Evolutionary conservation across 1,139 yeast species (phyloP).

Genomic region (Pichiaceae sp.): DNA sequence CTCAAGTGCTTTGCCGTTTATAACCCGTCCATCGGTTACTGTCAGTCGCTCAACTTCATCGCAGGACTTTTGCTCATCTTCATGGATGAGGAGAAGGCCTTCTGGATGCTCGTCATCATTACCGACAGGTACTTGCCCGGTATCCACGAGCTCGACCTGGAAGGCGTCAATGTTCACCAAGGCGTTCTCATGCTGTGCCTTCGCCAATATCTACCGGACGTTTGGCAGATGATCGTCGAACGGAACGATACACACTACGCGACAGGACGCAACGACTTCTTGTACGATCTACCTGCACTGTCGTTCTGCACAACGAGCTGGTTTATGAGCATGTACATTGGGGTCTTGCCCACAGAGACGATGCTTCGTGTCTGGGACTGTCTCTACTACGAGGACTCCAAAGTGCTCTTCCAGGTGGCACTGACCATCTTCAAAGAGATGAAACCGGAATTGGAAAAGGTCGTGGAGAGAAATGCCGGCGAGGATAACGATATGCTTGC

Average conservation of each 20-base stretch:
- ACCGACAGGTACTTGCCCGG: conserved; percentile 85
- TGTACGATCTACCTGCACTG: conserved; percentile 77
- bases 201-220: conserved; percentile 72
- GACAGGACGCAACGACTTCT: conserved; percentile 39
- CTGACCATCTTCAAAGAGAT: conserved; percentile 74
- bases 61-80: conserved; percentile 80
- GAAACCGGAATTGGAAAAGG: conserved; percentile 49
- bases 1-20: conserved; percentile 77
- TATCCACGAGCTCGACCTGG: conserved; percentile 81
- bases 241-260: conserved; percentile 26
- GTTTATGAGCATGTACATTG: conserved; percentile 95
- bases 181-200: conserved; percentile 87
- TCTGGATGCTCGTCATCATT: conserved; percentile 92
- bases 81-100: conserved; percentile 81
- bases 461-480: conserved; percentile 17
- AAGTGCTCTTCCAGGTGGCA: conserved; percentile 75
- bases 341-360: conserved; percentile 79
- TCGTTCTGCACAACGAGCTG: conserved; percentile 92
- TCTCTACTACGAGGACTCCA: conserved; percentile 85
- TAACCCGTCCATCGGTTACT: conserved; percentile 88
- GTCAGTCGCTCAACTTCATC: conserved; percentile 87
- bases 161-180: conserved; percentile 93
- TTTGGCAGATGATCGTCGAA: conserved; percentile 53
- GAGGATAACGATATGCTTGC: conserved; percentile 18
- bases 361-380: conserved; percentile 92